These are phyloP conservation scores for Fusarium tupiense DNA, from an alignment of 2,329 filamentous ascomycete genomes.

Conservation along the genomic window DNA sequence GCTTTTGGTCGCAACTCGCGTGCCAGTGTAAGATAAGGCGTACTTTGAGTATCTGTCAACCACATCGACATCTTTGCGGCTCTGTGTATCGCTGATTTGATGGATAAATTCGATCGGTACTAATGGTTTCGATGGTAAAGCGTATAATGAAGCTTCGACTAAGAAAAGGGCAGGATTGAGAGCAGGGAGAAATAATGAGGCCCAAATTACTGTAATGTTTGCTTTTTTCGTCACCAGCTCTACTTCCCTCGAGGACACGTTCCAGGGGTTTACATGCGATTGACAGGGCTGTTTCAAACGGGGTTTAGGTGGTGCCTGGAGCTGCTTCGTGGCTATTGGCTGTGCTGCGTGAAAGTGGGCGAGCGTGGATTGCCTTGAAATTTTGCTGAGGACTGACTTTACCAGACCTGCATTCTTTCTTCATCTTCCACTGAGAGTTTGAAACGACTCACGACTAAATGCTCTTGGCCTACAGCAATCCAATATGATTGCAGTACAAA, in stretches of 20 bases:
- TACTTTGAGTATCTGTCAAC: constrained; percentile 96
- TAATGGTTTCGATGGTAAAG: background rate
- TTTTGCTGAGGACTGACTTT: constrained; percentile 26
- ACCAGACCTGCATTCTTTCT: constrained; percentile 13
- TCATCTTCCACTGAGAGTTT: constrained; percentile 14
- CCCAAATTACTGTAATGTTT: constrained; percentile 32
- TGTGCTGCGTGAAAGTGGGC: constrained; percentile 25
- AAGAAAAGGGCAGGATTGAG: constrained; percentile 10
- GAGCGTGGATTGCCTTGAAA: constrained; percentile 28
- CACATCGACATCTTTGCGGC: constrained; percentile 76
- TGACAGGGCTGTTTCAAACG: constrained; percentile 29
- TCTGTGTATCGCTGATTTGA: constrained; percentile 6
- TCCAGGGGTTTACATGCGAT: constrained; percentile 35
- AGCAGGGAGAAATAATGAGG: constrained; percentile 25
- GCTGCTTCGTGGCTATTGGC: constrained; percentile 35
- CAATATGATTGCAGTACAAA: background rate
- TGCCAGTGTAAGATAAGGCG: constrained; percentile 49
- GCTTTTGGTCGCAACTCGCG: background rate
- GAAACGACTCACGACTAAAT: background rate
- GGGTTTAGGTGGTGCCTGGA: constrained; percentile 18
- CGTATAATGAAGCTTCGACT: background rate
- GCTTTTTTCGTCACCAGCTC: constrained; percentile 34
- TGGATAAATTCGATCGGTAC: background rate
- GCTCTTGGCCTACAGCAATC: background rate
- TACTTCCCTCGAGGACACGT: constrained; percentile 31